A percentile compares a stretch with the other conserved stretches of the same genome.
Evolutionary conservation across 805 yeast genomes (phyloP).

Genomic region (Candida namnaoensis): DNA sequence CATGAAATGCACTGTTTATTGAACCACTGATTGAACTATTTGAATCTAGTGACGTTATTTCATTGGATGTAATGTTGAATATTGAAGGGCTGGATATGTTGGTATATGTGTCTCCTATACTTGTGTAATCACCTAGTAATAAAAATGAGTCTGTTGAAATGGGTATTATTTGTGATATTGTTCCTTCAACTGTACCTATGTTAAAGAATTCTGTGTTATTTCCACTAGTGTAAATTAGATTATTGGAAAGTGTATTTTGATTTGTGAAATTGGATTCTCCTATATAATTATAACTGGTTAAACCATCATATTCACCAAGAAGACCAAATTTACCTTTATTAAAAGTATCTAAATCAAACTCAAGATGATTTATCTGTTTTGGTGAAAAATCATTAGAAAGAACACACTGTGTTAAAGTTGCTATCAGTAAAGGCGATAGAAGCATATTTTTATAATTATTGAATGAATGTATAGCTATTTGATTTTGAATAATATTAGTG

Average conservation of each 20-base stretch:
- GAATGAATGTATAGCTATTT: too few species aligned
- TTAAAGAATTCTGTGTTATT: constrained; percentile 6
- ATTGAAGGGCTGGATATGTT: constrained; percentile 22
- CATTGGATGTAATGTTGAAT: constrained; percentile 21
- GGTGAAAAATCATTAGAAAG: background rate
- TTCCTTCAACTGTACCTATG: constrained; percentile 13
- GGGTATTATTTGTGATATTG: constrained; percentile 16
- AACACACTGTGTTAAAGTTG: background rate
- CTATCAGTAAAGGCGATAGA: background rate
- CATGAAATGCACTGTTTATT: constrained; percentile 39
- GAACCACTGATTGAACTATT: constrained; percentile 21
- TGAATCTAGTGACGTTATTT: constrained; percentile 18
- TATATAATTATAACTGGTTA: constrained; percentile 23
- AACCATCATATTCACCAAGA: constrained; percentile 28
- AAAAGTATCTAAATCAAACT: constrained; percentile 1
- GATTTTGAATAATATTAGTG: background rate
- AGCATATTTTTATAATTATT: too few species aligned
- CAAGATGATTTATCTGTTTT: background rate
- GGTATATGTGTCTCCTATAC: constrained; percentile 8
- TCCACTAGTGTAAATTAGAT: constrained; percentile 10
- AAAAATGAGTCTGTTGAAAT: constrained; percentile 23
- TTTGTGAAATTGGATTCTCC: constrained; percentile 25
- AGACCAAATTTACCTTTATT: constrained; percentile 12
- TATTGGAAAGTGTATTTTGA: constrained; percentile 10
- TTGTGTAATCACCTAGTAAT: constrained; percentile 16